A percentile compares a stretch with the other conserved stretches of the same genome.
Evolutionary conservation across 2,329 filamentous ascomycete genomes (phyloP).

Genomic region (Parafenestella ontariensis): DNA sequence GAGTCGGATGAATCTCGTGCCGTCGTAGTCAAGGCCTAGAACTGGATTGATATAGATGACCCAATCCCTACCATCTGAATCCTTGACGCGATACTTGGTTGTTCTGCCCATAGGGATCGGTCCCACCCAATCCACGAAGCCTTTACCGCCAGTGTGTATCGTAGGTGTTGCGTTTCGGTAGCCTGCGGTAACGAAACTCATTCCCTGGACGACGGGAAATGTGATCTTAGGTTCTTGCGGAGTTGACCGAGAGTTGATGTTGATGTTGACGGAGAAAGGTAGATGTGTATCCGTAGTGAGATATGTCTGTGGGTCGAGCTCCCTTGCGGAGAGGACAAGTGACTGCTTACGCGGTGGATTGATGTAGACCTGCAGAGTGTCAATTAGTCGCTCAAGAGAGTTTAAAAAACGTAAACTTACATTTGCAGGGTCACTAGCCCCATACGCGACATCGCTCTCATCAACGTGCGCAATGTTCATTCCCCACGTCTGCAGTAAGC

Average conservation of each 20-base stretch:
- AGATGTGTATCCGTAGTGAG: constrained; percentile 61
- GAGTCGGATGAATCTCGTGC: constrained; percentile 67
- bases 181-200: constrained; percentile 81
- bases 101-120: constrained; percentile 66
- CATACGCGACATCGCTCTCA: constrained; percentile 70
- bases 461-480: constrained; percentile 79
- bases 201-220: constrained; percentile 87
- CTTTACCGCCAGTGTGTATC: constrained; percentile 73
- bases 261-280: constrained; percentile 70
- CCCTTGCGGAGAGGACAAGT: constrained; percentile 77
- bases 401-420: constrained; percentile 8
- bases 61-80: constrained; percentile 75
- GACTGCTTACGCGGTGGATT: constrained; percentile 81
- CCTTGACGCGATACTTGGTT: constrained; percentile 75
- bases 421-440: constrained; percentile 51
- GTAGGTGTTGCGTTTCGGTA: constrained; percentile 75
- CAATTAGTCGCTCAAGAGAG: background rate
- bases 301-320: constrained; percentile 68
- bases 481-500: constrained; percentile 69
- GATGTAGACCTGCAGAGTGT: constrained; percentile 67
- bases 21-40: constrained; percentile 60
- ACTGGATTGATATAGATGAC: constrained; percentile 73
- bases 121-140: constrained; percentile 72
- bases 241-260: constrained; percentile 63
- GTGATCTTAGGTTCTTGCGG: constrained; percentile 67